Conservation (phyloP, 2,329 filamentous ascomycete species). For the Diaporthe eres region DNA sequence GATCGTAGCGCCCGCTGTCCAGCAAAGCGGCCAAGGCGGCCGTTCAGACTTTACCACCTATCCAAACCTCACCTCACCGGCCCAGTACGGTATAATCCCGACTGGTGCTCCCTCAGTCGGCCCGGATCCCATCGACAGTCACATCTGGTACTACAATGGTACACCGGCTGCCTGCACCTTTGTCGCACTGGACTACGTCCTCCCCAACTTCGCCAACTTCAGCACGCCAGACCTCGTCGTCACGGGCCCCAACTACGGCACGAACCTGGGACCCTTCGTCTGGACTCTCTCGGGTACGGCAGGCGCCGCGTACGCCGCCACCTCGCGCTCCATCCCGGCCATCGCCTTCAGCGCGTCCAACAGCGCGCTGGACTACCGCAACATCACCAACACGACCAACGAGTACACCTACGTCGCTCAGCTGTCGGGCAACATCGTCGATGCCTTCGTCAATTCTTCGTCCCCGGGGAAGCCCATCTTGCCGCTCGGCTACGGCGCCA, state of each 20-base stretch:
- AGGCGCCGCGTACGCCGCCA: constrained; percentile 65
- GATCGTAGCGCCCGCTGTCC: constrained; percentile 57
- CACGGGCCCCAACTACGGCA: constrained; percentile 69
- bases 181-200: constrained; percentile 69
- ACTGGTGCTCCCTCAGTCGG: constrained; percentile 64
- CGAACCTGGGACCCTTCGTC: constrained; percentile 67
- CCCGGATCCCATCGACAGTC: constrained; percentile 63
- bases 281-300: constrained; percentile 66
- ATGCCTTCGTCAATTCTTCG: constrained; percentile 58
- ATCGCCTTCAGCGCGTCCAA: constrained; percentile 64
- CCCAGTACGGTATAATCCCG: constrained; percentile 60
- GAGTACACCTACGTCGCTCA: constrained; percentile 60
- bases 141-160: constrained; percentile 74
- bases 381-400: constrained; percentile 44
- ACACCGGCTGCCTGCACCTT: constrained; percentile 70
- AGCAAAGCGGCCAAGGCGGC: constrained; percentile 62
- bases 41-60: constrained; percentile 58
- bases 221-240: constrained; percentile 67
- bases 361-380: constrained; percentile 35
- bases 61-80: constrained; percentile 56
- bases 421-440: constrained; percentile 59
- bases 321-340: constrained; percentile 63
- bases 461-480: constrained; percentile 52
- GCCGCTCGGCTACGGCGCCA: constrained; percentile 66
- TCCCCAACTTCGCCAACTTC: constrained; percentile 63